A percentile compares a stretch with the other conserved stretches of the same genome.
Conservation (phyloP, 805 yeast species). For the Candida sonorensis region DNA sequence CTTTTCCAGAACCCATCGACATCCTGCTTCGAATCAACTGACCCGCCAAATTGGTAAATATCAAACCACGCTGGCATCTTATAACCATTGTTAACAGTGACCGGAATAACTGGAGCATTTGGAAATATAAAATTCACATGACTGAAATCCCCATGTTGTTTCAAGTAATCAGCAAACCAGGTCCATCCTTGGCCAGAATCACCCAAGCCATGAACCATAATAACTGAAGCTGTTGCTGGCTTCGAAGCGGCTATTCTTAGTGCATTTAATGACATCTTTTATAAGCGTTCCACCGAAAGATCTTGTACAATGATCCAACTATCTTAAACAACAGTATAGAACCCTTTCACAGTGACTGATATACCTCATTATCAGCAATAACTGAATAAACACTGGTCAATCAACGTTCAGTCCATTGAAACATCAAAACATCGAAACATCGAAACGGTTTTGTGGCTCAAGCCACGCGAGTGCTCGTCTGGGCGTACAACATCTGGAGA, state of each 20-base stretch:
- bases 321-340: too few relatives aligned
- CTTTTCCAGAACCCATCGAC: constrained; percentile 46
- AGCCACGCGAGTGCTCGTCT: too few relatives aligned
- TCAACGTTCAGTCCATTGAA: too few relatives aligned
- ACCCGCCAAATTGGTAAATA: constrained; percentile 48
- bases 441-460: too few relatives aligned
- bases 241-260: constrained; percentile 33
- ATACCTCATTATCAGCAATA: too few relatives aligned
- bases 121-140: constrained; percentile 80
- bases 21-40: constrained; percentile 42
- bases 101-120: constrained; percentile 71
- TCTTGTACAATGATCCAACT: too few relatives aligned
- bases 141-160: constrained; percentile 35
- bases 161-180: constrained; percentile 64
- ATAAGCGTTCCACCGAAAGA: not conserved
- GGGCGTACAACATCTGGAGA: too few relatives aligned
- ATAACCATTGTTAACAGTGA: constrained; percentile 61
- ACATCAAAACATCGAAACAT: too few relatives aligned
- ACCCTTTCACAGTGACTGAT: too few relatives aligned
- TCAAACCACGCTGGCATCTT: constrained; percentile 87
- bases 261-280: constrained; percentile 18
- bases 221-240: constrained; percentile 56
- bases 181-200: constrained; percentile 89
- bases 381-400: too few relatives aligned
- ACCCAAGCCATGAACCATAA: constrained; percentile 86